A percentile compares a stretch with the other conserved stretches of the same genome.
These are phyloP conservation scores for Penicillium psychrofluorescens DNA, from an alignment of 495 filamentous ascomycete species.

Conservation along the genomic window DNA sequence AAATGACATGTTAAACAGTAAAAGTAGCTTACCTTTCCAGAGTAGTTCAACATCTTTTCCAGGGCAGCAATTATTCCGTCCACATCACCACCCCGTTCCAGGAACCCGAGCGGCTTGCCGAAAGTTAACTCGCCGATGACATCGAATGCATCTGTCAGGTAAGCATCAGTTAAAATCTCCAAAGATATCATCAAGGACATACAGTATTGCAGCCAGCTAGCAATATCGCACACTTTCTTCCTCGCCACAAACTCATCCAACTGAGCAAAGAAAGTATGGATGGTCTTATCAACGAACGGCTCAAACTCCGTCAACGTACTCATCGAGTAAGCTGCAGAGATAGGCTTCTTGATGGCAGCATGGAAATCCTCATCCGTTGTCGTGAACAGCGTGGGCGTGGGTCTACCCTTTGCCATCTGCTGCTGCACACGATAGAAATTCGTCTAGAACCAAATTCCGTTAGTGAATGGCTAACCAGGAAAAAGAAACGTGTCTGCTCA, in stretches of 20 bases:
- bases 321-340: constrained; percentile 32
- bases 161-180: constrained; percentile 5
- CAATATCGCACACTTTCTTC: constrained; percentile 26
- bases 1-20: not conserved
- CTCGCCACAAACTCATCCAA: constrained; percentile 25
- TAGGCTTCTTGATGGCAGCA: constrained; percentile 28
- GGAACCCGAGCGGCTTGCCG: constrained; percentile 30
- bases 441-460: not conserved
- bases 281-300: constrained; percentile 28
- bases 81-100: constrained; percentile 29
- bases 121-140: constrained; percentile 32
- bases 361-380: constrained; percentile 34
- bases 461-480: too few relatives aligned
- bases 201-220: constrained; percentile 36
- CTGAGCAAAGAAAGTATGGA: constrained; percentile 20
- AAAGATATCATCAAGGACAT: not conserved
- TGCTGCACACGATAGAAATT: constrained; percentile 25
- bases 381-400: constrained; percentile 25
- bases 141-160: constrained; percentile 30
- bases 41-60: constrained; percentile 12
- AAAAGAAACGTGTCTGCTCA: not conserved
- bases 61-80: constrained; percentile 22
- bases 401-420: constrained; percentile 15
- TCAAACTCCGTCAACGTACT: constrained; percentile 29
- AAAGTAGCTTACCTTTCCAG: constrained; percentile 5